Evolutionary conservation across 352 stramenopile genomes (phyloP).

Genomic region (Phytopythium kandeliae): DNA sequence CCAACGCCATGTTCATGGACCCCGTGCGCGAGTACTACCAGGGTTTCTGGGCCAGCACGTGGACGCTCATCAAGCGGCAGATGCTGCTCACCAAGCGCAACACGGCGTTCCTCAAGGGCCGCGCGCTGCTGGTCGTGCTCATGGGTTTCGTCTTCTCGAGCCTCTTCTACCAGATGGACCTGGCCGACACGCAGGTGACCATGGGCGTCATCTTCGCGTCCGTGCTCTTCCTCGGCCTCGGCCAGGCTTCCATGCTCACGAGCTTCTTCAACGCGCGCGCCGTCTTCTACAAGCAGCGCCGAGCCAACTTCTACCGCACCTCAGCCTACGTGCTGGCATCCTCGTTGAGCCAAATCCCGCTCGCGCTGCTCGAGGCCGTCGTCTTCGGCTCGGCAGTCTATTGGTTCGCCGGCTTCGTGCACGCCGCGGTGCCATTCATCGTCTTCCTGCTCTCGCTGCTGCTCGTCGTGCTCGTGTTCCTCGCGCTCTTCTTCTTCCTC

Average conservation of each 20-base stretch:
- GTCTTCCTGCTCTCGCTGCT: conserved; percentile 52
- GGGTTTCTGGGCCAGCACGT: conserved; percentile 23
- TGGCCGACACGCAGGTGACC: conserved; percentile 14
- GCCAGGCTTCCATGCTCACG: too few species aligned
- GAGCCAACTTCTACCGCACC: conserved; percentile 64
- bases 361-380: conserved; percentile 41
- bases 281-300: conserved; percentile 70
- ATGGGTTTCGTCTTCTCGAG: conserved; percentile 22
- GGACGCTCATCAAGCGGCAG: conserved; percentile 23
- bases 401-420: conserved; percentile 22
- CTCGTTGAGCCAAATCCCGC: conserved; percentile 19
- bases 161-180: conserved; percentile 19
- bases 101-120: conserved; percentile 19
- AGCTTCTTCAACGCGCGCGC: conserved; percentile 5
- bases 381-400: conserved; percentile 54
- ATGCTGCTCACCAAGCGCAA: conserved; percentile 39
- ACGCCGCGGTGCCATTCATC: conserved; percentile 29
- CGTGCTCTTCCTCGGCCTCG: conserved; percentile 56
- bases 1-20: conserved; percentile 45
- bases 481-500: conserved; percentile 16
- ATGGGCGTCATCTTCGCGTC: conserved; percentile 63
- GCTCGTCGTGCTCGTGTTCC: conserved; percentile 18
- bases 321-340: conserved; percentile 47
- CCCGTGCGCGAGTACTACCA: conserved; percentile 40
- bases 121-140: conserved; percentile 22